These are phyloP conservation scores for Aspergillus intermedius DNA, from an alignment of 2,329 filamentous ascomycete genomes.

Conservation along the genomic window DNA sequence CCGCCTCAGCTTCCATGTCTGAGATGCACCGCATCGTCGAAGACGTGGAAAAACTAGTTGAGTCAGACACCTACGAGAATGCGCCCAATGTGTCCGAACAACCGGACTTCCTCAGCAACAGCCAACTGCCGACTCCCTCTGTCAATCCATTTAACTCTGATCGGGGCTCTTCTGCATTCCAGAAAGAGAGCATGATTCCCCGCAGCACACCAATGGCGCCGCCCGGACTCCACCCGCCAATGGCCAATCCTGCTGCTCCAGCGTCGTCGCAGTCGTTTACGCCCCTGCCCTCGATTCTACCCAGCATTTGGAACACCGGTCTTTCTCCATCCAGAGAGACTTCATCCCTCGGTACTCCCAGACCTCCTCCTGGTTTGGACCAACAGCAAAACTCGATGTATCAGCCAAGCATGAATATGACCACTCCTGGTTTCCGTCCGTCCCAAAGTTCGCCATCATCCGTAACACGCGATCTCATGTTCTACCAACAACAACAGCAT, in stretches of 20 bases:
- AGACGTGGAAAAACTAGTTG: slow-evolving; percentile 33
- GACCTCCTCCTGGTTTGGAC: slow-evolving; percentile 32
- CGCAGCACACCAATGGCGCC: slow-evolving; percentile 26
- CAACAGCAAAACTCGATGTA: slow-evolving; percentile 14
- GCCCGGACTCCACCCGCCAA: slow-evolving; percentile 26
- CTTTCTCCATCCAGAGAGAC: slow-evolving; percentile 40
- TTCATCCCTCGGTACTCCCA: slow-evolving; percentile 24
- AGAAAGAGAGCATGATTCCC: slow-evolving; percentile 15
- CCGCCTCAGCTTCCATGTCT: slow-evolving; percentile 41
- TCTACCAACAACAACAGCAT: slow-evolving; percentile 16
- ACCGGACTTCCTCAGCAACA: slow-evolving; percentile 19
- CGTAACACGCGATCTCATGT: slow-evolving; percentile 18
- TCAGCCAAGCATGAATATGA: slow-evolving; percentile 7
- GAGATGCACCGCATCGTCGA: slow-evolving; percentile 36
- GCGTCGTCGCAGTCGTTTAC: slow-evolving; percentile 28
- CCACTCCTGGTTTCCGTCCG: slow-evolving; percentile 12
- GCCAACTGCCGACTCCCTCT: slow-evolving; percentile 18
- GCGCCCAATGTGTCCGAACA: slow-evolving; percentile 20
- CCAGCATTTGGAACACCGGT: slow-evolving; percentile 41
- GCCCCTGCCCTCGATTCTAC: slow-evolving; percentile 28
- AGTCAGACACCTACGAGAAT: slow-evolving; percentile 35
- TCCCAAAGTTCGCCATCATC: slow-evolving; percentile 17
- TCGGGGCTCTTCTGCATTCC: slow-evolving; percentile 12
- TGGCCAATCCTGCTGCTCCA: slow-evolving; percentile 13
- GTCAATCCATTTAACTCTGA: slow-evolving; percentile 18